phyloP scores from a whole-genome alignment of 2,329 filamentous ascomycete species.

The Didymella pinodella region DNA sequence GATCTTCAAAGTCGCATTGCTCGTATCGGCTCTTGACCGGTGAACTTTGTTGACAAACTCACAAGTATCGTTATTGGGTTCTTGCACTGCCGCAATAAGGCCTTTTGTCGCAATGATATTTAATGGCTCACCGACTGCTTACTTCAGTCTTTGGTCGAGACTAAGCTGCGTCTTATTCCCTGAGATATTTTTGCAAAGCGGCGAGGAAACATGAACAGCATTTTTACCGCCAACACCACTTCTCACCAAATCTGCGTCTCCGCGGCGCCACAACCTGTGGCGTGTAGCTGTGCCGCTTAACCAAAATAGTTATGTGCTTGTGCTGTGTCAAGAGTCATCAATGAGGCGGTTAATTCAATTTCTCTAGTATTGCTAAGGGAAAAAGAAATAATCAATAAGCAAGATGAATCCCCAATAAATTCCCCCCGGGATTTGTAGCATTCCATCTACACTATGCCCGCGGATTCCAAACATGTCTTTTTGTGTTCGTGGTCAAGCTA shows the following conservation, averaged over 20 bases:
- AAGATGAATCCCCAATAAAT: too few relatives aligned
- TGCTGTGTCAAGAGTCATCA: not conserved
- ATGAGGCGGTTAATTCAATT: too few relatives aligned
- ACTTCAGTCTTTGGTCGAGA: slow-evolving; percentile 1
- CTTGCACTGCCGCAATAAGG: slow-evolving; percentile 19
- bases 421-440: too few relatives aligned
- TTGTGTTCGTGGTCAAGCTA: too few relatives aligned
- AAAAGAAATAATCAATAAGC: too few relatives aligned
- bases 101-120: slow-evolving; percentile 5
- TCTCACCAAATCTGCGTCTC: not conserved
- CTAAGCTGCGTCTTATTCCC: not conserved
- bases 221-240: not conserved
- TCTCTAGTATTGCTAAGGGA: too few relatives aligned
- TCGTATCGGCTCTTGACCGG: slow-evolving; percentile 20
- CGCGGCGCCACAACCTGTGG: not conserved
- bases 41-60: not conserved
- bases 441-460: too few relatives aligned
- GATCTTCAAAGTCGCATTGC: slow-evolving; percentile 7
- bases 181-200: not conserved
- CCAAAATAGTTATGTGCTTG: not conserved
- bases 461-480: too few relatives aligned
- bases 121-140: slow-evolving; percentile 12
- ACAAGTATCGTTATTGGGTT: not conserved
- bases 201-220: slow-evolving; percentile 6
- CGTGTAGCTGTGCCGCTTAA: not conserved